Conservation (phyloP, 75 land plant species). For the Larix kaempferi region DNA sequence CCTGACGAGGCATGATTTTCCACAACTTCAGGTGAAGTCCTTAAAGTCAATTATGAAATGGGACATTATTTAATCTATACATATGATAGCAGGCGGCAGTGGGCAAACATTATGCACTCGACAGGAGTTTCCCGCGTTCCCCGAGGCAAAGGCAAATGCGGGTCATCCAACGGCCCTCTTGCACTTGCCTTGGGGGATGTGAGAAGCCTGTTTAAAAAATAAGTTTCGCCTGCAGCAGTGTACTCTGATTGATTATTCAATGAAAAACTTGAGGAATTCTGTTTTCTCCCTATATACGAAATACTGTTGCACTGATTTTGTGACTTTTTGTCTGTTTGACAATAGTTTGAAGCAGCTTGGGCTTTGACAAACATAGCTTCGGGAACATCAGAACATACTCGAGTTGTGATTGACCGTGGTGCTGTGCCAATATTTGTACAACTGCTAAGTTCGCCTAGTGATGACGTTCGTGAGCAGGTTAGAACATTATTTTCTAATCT, state of each 20-base stretch:
- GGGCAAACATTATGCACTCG: too few relatives aligned
- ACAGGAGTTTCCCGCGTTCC: too few relatives aligned
- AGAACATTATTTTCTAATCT: background rate
- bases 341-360: constrained; percentile 88
- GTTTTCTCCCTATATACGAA: too few relatives aligned
- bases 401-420: constrained; percentile 70
- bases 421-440: constrained; percentile 62
- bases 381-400: constrained; percentile 78
- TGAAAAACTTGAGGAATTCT: too few relatives aligned
- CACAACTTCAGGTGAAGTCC: constrained; percentile 76
- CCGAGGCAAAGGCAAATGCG: too few relatives aligned
- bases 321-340: background rate
- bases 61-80: constrained; percentile 11
- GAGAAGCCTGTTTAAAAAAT: too few relatives aligned
- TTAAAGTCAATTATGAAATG: constrained; percentile 22
- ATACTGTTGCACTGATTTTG: too few relatives aligned
- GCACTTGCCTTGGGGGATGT: too few relatives aligned
- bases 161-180: too few relatives aligned
- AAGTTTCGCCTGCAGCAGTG: too few relatives aligned
- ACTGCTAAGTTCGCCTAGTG: constrained; percentile 53
- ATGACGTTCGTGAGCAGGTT: constrained; percentile 86
- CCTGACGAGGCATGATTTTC: constrained; percentile 67
- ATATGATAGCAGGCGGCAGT: too few relatives aligned
- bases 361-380: constrained; percentile 84
- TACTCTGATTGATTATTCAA: too few relatives aligned